phyloP scores from a whole-genome alignment of 164 flowering plant species.

The Annona cherimola region DNA sequence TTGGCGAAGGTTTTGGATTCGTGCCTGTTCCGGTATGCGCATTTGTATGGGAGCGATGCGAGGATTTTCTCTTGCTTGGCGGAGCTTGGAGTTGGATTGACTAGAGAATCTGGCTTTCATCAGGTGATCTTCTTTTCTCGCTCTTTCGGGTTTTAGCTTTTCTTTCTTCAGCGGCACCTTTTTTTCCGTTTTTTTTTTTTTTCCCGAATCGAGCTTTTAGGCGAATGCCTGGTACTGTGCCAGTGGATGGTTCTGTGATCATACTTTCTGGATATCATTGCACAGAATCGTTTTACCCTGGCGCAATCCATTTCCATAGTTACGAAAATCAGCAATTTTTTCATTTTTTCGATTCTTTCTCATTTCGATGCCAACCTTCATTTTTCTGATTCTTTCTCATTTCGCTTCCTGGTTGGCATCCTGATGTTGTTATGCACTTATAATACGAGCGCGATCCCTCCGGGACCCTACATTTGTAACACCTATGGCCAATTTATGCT shows the following conservation, averaged over 20 bases:
- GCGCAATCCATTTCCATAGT: not conserved
- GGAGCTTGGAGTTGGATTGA: conserved; percentile 80
- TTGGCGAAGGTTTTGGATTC: conserved; percentile 65
- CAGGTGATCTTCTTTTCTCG: conserved; percentile 42
- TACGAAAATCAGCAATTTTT: not conserved
- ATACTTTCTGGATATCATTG: not conserved
- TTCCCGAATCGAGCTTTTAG: not conserved
- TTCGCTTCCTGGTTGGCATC: not conserved
- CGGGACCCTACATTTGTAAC: not conserved
- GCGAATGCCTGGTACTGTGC: not conserved
- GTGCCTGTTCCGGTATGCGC: conserved; percentile 62
- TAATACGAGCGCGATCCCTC: too few species aligned
- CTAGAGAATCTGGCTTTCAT: conserved; percentile 88
- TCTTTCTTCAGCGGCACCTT: not conserved
- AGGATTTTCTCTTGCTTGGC: conserved; percentile 69
- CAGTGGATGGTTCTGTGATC: not conserved
- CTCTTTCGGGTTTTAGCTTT: not conserved
- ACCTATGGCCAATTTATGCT: not conserved
- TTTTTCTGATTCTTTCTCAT: not conserved
- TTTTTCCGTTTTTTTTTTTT: too few species aligned
- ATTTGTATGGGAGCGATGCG: conserved; percentile 80
- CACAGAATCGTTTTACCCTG: not conserved
- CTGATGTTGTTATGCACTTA: too few species aligned
- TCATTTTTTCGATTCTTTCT: not conserved
- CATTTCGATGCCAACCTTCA: not conserved